Base-by-base conservation (phyloP, 495 filamentous ascomycete species). In the Geopyxis carbonaria region DNA sequence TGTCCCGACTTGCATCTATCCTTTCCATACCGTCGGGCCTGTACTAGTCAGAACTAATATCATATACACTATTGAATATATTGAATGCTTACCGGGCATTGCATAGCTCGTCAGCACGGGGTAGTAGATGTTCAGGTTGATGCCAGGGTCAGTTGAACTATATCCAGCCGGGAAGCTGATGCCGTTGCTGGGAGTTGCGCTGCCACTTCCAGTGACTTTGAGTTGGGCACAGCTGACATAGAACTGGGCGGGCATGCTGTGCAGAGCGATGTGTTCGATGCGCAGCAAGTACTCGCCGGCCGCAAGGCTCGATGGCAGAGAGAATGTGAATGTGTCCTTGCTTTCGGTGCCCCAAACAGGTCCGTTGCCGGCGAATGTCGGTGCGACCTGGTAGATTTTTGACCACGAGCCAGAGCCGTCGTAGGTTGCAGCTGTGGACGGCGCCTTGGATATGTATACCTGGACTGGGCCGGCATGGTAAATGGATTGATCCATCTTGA, bases 191-290 rank as follows among this genome's bases (percentile, higher is more conserved):
- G 68, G 68, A 1, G 46, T 56, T 3, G 61, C 58, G 34, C 36
- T 62, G 20, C 70, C 71, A 10, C 63, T 58, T 15, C 67, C 68
- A 4, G 60, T 65, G 35, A 73, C 62, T 31, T 64, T 67, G 44
- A 75, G 50, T 54, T 75, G 71, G 15, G 64, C 66, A 43, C 70
- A 75, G 0, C 64, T 54, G 21, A 69, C 44, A 40, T 70, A 72
- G 47, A 69, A 61, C 53, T 72, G 70, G 5, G 20, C n/a, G 24
- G 24, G 21, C 14, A 14, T 43, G 46, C 59, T 51, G 49, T 72
- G 68, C n/a, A 72, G 48, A 1, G 64, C 67, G 45, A 74, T 67
- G 15, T 72, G 67, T 46, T 75, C 71, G 2, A 67, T 66, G n/a
- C 71, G 63, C 20, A 74, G 52, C 11, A 75, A 62, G 42, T 75